A percentile compares a stretch with the other conserved stretches of the same genome.
Conservation (phyloP, 805 yeast genomes). For the Millerozyma acaciae region DNA sequence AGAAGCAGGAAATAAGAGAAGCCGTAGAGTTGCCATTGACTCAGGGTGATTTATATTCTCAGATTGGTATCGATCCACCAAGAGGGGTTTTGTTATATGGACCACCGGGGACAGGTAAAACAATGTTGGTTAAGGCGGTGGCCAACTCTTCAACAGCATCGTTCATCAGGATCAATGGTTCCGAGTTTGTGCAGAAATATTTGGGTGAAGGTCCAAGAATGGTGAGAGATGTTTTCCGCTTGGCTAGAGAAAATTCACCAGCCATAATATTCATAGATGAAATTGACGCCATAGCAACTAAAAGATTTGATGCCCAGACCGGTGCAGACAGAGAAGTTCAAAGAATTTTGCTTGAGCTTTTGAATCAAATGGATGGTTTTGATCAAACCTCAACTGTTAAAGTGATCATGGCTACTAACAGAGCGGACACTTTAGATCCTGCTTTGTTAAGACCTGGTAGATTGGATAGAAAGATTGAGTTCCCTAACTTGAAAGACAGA, state of each 20-base stretch:
- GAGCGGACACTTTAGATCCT: constrained; percentile 99
- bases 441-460: constrained; percentile 98
- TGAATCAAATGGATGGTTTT: constrained; percentile 99
- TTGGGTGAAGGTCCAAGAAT: constrained; percentile 99
- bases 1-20: constrained; percentile 97
- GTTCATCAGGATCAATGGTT: constrained; percentile 94
- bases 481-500: constrained; percentile 93
- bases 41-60: constrained; percentile 92
- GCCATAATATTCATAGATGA: constrained; percentile 97
- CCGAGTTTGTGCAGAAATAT: constrained; percentile 97
- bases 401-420: constrained; percentile 98
- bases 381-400: constrained; percentile 94
- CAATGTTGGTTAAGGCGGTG: constrained; percentile 98
- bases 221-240: constrained; percentile 97
- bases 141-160: constrained; percentile 96
- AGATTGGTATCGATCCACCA: constrained; percentile 98
- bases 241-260: constrained; percentile 97
- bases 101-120: constrained; percentile 99
- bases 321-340: constrained; percentile 99
- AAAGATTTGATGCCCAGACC: constrained; percentile 98
- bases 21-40: constrained; percentile 96
- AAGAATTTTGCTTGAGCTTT: constrained; percentile 89
- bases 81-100: constrained; percentile 96
- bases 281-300: constrained; percentile 98
- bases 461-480: constrained; percentile 95